These are phyloP conservation scores for Zymoseptoria crescenta DNA, from an alignment of 2,329 filamentous ascomycete species.

Conservation along the genomic window DNA sequence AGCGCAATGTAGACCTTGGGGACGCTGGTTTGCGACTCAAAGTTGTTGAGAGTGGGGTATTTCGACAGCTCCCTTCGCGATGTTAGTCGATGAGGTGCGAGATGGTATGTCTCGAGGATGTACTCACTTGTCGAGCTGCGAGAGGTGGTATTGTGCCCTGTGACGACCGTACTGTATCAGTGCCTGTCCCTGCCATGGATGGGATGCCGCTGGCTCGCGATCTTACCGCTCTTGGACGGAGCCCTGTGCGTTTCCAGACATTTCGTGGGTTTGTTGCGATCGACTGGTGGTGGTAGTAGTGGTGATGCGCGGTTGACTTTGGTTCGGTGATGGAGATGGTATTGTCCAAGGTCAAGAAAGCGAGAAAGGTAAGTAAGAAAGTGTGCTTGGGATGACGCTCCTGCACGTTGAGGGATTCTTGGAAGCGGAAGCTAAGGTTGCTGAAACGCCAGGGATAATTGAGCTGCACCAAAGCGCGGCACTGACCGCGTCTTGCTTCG, in stretches of 20 bases:
- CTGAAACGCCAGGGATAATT: neutral
- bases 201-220: constrained; percentile 1
- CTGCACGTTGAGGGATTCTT: neutral
- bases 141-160: constrained; percentile 51
- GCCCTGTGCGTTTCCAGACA: constrained; percentile 16
- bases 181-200: constrained; percentile 4
- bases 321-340: neutral
- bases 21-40: constrained; percentile 74
- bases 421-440: too few relatives aligned
- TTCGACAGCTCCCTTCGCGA: constrained; percentile 61
- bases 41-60: constrained; percentile 73
- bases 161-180: constrained; percentile 9
- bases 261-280: constrained; percentile 6
- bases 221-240: constrained; percentile 22
- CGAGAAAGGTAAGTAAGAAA: neutral
- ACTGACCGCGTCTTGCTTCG: neutral
- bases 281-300: constrained; percentile 1
- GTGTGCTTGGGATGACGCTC: neutral
- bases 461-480: neutral
- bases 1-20: constrained; percentile 81
- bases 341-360: neutral
- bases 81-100: constrained; percentile 3
- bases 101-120: neutral
- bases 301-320: neutral
- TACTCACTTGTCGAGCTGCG: constrained; percentile 76